Base-by-base conservation (phyloP, 495 filamentous ascomycete genomes). In the Pyrenula massariospora region DNA sequence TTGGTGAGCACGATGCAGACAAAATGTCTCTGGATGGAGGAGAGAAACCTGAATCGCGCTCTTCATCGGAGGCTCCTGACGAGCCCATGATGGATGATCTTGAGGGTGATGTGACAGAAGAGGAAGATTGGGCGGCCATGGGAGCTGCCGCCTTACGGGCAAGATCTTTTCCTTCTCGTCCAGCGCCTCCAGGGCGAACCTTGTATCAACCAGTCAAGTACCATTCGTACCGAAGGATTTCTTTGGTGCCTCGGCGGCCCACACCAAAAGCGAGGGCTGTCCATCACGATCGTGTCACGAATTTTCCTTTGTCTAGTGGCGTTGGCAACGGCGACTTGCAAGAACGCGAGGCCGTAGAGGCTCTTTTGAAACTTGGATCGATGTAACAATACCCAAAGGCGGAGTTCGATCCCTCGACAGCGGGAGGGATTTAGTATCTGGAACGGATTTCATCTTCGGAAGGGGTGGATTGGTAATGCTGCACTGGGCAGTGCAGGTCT, bases 61-160 rank as follows among this genome's bases (percentile, higher is more conserved):
- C 87, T 48, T 85, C 85, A 53, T 88, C 84, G 25, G 86, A 87
- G 60, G 82, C 79, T n/a, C 84, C 77, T 12, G 73, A 83, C n/a
- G 84, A 85, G 61, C 83, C 84, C 48, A 63, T 75, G n/a, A 72
- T 61, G 20, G 82, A 83, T 55, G 84, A 85, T 25, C 77, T 86
- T 63, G 82, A 88, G 56, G 85, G 87, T 61, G 89, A 94, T 65
- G 78, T 84, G 54, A 97, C 93, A n/a, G 93, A 98, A 69, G 90
- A 96, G 60, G 93, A 98, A 68, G 92, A 98, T 72, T 95, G 91
- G 91, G 90, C 89, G 21, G 83, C 85, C 56, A 89, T 96, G 51
- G 92, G 91, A 24, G 88, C 91, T 21, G 89, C 84, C 21, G 85
- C 89, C 50, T 78, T 96, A 58, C 84, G 92, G 54, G 84, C 86